These are phyloP conservation scores for Thermothielavioides terrestris DNA, from an alignment of 495 filamentous ascomycete genomes.

Conservation along the genomic window DNA sequence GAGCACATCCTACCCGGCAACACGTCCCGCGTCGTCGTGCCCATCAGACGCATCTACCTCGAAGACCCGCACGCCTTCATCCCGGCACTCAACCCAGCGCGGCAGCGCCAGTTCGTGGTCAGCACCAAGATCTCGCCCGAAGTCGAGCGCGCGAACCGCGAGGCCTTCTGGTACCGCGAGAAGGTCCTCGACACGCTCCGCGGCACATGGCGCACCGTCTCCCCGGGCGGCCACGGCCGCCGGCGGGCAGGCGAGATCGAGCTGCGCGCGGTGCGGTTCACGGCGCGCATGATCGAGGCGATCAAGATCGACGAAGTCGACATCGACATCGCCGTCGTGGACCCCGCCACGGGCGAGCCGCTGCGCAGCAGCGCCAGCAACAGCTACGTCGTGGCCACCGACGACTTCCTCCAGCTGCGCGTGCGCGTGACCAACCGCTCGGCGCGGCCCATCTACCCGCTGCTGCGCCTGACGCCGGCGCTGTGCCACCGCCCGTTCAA, in stretches of 20 bases:
- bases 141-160: constrained; percentile 64
- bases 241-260: constrained; percentile 61
- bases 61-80: constrained; percentile 69
- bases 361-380: constrained; percentile 1
- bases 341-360: constrained; percentile 10
- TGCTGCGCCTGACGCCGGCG: constrained; percentile 69
- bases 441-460: constrained; percentile 54
- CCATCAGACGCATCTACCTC: constrained; percentile 67
- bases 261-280: constrained; percentile 63
- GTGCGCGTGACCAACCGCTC: constrained; percentile 67
- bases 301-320: constrained; percentile 73
- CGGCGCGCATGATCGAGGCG: constrained; percentile 71
- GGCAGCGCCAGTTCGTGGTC: constrained; percentile 81
- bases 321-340: constrained; percentile 51
- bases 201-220: constrained; percentile 53
- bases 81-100: constrained; percentile 66
- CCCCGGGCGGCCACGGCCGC: constrained; percentile 33
- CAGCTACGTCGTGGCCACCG: constrained; percentile 43
- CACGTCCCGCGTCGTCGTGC: constrained; percentile 65
- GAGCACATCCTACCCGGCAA: constrained; percentile 69
- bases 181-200: constrained; percentile 63
- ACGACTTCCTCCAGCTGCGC: constrained; percentile 61
- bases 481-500: constrained; percentile 64
- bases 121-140: constrained; percentile 73
- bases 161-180: constrained; percentile 90